Evolutionary conservation across 1,284 basidiomycete genomes (phyloP).

Genomic region (Ceratobasidium sp.): DNA sequence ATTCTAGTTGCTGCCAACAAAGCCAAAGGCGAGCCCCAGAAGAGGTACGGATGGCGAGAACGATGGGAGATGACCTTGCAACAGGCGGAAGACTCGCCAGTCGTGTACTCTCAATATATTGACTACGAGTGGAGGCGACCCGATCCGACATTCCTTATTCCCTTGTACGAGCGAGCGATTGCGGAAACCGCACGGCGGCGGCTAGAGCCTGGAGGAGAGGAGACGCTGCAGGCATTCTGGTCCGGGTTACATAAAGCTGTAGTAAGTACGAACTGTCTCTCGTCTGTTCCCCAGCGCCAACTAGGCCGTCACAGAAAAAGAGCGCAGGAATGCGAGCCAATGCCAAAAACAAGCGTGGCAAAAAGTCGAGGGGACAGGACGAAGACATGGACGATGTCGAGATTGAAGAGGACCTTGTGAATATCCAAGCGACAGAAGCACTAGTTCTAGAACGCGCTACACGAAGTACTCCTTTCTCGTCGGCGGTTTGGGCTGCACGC

Average conservation of each 20-base stretch:
- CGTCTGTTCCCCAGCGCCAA: slow-evolving; percentile 46
- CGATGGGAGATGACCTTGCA: slow-evolving; percentile 66
- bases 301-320: not conserved
- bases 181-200: slow-evolving; percentile 63
- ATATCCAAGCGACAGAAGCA: slow-evolving; percentile 8
- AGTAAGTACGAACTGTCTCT: slow-evolving; percentile 48
- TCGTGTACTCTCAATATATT: slow-evolving; percentile 69
- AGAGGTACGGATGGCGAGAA: slow-evolving; percentile 68
- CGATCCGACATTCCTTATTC: slow-evolving; percentile 65
- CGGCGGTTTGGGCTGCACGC: slow-evolving; percentile 41
- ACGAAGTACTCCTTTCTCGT: slow-evolving; percentile 43
- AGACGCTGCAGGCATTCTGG: slow-evolving; percentile 68
- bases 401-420: slow-evolving; percentile 16
- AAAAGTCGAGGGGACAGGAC: slow-evolving; percentile 14
- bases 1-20: slow-evolving; percentile 79
- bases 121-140: slow-evolving; percentile 70
- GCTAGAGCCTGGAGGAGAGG: slow-evolving; percentile 57
- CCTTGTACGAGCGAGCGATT: slow-evolving; percentile 80
- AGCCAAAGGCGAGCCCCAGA: slow-evolving; percentile 61
- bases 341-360: slow-evolving; percentile 23
- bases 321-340: slow-evolving; percentile 20
- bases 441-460: slow-evolving; percentile 41
- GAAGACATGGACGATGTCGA: slow-evolving; percentile 30
- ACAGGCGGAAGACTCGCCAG: slow-evolving; percentile 59
- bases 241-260: slow-evolving; percentile 66